These are phyloP conservation scores for Orbilia quercus DNA, from an alignment of 2,329 filamentous ascomycete species.

Conservation along the genomic window DNA sequence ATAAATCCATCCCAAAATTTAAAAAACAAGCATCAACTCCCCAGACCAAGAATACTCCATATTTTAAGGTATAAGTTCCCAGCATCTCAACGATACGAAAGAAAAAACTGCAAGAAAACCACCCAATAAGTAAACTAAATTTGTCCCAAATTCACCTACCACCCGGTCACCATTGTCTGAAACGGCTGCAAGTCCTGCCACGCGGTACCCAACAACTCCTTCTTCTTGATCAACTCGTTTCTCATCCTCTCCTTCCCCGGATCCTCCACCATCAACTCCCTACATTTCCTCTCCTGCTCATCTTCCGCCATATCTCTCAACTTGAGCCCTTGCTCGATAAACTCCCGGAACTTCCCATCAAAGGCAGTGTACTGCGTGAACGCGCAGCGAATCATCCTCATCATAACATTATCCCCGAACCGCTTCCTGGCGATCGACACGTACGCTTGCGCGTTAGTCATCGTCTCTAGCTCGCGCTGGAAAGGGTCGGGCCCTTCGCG, in stretches of 20 bases:
- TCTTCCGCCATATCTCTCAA: constrained; percentile 63
- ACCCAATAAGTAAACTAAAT: too few relatives aligned
- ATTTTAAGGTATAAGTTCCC: too few relatives aligned
- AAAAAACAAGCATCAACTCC: too few relatives aligned
- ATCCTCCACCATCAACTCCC: constrained; percentile 59
- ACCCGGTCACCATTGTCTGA: constrained; percentile 17
- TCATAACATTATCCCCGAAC: constrained; percentile 59
- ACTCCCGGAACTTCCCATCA: constrained; percentile 41
- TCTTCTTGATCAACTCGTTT: constrained; percentile 53
- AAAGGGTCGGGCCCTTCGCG: constrained; percentile 55
- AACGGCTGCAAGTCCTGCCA: constrained; percentile 57
- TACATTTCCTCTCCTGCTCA: constrained; percentile 58
- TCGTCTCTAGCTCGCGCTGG: constrained; percentile 57
- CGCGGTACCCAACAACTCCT: constrained; percentile 57
- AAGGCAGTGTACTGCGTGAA: constrained; percentile 36
- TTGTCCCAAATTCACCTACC: neutral
- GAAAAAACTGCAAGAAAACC: too few relatives aligned
- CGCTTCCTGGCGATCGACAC: constrained; percentile 58
- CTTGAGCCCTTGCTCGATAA: constrained; percentile 63
- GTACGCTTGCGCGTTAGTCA: constrained; percentile 58
- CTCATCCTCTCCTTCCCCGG: constrained; percentile 58
- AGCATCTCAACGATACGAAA: too few relatives aligned
- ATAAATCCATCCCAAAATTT: too few relatives aligned
- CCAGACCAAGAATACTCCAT: too few relatives aligned
- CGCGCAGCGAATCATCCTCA: constrained; percentile 56